Evolutionary conservation across 176 grass and related monocot genomes (phyloP).

Genomic region (Musa troglodytarum): DNA sequence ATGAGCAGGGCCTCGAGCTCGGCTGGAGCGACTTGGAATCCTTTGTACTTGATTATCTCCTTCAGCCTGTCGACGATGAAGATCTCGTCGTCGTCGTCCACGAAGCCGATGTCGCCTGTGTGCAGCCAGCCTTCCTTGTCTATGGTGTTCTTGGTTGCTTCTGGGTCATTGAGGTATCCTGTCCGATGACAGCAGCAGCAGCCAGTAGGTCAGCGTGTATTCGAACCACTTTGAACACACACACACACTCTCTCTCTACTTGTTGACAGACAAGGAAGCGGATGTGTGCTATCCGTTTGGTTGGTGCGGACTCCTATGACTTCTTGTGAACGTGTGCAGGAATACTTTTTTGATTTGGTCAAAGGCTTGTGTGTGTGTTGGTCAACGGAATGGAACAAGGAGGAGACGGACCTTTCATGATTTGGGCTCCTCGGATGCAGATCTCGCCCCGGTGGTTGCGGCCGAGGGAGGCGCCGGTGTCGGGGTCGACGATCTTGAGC

Average conservation of each 20-base stretch:
- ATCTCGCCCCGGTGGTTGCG: background rate
- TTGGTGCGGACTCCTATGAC: no score
- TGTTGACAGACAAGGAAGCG: no score
- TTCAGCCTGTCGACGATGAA: conserved; percentile 6
- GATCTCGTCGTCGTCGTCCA: conserved; percentile 10
- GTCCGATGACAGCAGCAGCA: background rate
- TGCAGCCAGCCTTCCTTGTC: conserved; percentile 11
- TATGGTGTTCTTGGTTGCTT: conserved; percentile 2
- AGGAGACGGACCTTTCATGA: background rate
- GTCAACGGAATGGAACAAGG: no score
- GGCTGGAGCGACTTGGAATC: conserved; percentile 4
- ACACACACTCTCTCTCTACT: no score
- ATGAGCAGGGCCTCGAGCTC: conserved; percentile 8
- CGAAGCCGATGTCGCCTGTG: conserved; percentile 5
- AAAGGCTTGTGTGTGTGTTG: no score
- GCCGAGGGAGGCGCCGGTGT: background rate
- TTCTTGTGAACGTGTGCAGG: no score
- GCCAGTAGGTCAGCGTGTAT: no score
- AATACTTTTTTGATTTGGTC: no score
- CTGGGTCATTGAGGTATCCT: conserved; percentile 4
- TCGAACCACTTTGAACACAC: no score
- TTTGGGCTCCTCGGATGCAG: conserved; percentile 5
- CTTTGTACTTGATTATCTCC: conserved; percentile 11
- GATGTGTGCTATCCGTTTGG: no score
- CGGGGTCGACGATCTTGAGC: conserved; percentile 3